Percentiles rank a stretch among this genome's conserved stretches.
These are phyloP conservation scores for Rhodotorula kratochvilovae DNA, from an alignment of 768 basidiomycete species.

Conservation along the genomic window DNA sequence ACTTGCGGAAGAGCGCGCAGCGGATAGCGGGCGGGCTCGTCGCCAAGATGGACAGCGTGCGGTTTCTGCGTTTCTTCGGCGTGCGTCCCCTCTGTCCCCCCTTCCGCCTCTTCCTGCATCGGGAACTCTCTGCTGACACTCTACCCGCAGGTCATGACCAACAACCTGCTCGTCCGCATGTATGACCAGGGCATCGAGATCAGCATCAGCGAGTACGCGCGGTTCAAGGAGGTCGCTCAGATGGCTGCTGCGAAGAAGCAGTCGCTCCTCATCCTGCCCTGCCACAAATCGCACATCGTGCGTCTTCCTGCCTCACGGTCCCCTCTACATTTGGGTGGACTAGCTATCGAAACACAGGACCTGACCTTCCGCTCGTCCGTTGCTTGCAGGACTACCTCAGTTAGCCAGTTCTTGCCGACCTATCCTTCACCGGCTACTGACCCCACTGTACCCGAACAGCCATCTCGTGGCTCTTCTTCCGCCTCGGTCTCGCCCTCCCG, in stretches of 20 bases:
- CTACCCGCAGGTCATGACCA: conserved; percentile 15
- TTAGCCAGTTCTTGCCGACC: background rate
- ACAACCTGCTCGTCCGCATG: conserved; percentile 33
- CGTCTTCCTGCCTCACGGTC: background rate
- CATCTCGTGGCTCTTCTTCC: conserved; percentile 40
- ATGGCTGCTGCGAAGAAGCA: conserved; percentile 34
- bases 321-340: too few relatives aligned
- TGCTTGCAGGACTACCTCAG: conserved; percentile 11
- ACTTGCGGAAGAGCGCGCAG: conserved; percentile 3
- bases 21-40: conserved; percentile 17
- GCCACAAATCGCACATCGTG: conserved; percentile 42
- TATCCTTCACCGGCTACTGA: too few relatives aligned
- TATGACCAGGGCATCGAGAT: conserved; percentile 38
- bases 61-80: conserved; percentile 31
- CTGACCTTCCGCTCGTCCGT: background rate
- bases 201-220: conserved; percentile 22
- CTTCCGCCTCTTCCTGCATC: background rate
- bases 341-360: background rate
- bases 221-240: conserved; percentile 38
- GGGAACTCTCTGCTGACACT: background rate
- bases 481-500: conserved; percentile 36
- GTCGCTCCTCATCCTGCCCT: conserved; percentile 40
- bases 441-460: background rate
- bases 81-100: background rate
- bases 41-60: conserved; percentile 32